These are phyloP conservation scores for Stenogyne calaminthoides DNA, from an alignment of 305 asterid species.

Conservation along the genomic window DNA sequence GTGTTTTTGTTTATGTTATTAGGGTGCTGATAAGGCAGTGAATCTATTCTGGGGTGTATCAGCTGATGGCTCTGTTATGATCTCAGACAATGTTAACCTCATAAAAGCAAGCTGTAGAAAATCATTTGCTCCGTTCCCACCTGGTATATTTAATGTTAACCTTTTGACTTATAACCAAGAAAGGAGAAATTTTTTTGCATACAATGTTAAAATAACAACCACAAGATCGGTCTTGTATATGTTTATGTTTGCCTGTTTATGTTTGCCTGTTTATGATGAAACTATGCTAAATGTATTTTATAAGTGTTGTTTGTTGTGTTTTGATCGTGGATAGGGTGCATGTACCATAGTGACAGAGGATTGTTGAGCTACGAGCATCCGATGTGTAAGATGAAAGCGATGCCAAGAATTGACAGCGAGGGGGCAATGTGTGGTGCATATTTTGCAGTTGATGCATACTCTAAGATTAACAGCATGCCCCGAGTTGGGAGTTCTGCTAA, in stretches of 20 bases:
- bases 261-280: neutral
- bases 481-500: slow-evolving; percentile 94
- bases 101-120: slow-evolving; percentile 75
- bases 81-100: slow-evolving; percentile 67
- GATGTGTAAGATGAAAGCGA: slow-evolving; percentile 81
- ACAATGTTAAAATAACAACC: too few species aligned
- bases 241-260: too few species aligned
- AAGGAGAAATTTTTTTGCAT: too few species aligned
- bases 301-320: neutral
- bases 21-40: slow-evolving; percentile 80
- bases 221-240: too few species aligned
- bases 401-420: slow-evolving; percentile 92
- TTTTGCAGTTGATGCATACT: slow-evolving; percentile 75
- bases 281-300: neutral
- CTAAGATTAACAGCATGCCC: slow-evolving; percentile 80
- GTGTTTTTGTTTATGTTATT: slow-evolving; percentile 4
- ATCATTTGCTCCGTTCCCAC: slow-evolving; percentile 88
- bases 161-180: too few species aligned
- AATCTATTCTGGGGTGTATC: slow-evolving; percentile 81
- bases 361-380: slow-evolving; percentile 92
- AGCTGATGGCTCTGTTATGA: slow-evolving; percentile 77
- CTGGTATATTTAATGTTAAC: slow-evolving; percentile 49
- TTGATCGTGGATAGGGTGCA: slow-evolving; percentile 56
- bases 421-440: slow-evolving; percentile 88
- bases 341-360: slow-evolving; percentile 87